Conservation (phyloP, 1,284 basidiomycete genomes). For the Cystobasidium sp. region DNA sequence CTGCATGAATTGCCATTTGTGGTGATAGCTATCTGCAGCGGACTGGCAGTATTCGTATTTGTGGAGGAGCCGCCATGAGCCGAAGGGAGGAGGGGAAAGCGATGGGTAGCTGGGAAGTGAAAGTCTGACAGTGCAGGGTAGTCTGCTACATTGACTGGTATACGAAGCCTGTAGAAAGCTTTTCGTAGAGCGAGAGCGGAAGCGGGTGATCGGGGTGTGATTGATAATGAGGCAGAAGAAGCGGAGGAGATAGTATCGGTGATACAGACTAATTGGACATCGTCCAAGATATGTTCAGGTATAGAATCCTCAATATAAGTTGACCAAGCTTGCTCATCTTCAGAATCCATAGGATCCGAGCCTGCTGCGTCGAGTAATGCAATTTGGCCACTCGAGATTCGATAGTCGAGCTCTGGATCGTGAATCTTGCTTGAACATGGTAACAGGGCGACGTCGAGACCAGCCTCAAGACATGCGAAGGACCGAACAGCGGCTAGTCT, state of each 20-base stretch:
- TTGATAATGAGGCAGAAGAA: constrained; percentile 53
- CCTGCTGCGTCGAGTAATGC: constrained; percentile 48
- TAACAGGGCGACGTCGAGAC: constrained; percentile 35
- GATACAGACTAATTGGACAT: constrained; percentile 68
- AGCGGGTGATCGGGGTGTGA: constrained; percentile 59
- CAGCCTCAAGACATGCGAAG: constrained; percentile 54
- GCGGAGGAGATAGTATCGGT: constrained; percentile 66
- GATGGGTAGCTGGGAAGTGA: constrained; percentile 83
- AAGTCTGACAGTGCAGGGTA: constrained; percentile 86
- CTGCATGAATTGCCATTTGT: constrained; percentile 92
- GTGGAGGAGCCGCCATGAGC: neutral
- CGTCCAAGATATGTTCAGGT: constrained; percentile 31
- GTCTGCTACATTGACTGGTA: constrained; percentile 86
- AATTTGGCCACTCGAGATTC: constrained; percentile 57
- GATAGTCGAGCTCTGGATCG: constrained; percentile 55
- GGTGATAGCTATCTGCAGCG: constrained; percentile 83
- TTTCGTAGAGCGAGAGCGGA: constrained; percentile 66
- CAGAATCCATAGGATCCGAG: constrained; percentile 4
- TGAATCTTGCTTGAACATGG: constrained; percentile 54
- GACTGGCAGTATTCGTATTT: constrained; percentile 58
- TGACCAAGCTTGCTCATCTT: constrained; percentile 25
- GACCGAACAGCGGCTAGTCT: constrained; percentile 53
- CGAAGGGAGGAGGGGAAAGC: constrained; percentile 63
- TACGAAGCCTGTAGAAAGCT: constrained; percentile 65
- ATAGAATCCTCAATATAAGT: neutral